A percentile compares a stretch with the other conserved stretches of the same genome.
Conservation (phyloP, 345 rosid species). For the Eucalyptus globulus region DNA sequence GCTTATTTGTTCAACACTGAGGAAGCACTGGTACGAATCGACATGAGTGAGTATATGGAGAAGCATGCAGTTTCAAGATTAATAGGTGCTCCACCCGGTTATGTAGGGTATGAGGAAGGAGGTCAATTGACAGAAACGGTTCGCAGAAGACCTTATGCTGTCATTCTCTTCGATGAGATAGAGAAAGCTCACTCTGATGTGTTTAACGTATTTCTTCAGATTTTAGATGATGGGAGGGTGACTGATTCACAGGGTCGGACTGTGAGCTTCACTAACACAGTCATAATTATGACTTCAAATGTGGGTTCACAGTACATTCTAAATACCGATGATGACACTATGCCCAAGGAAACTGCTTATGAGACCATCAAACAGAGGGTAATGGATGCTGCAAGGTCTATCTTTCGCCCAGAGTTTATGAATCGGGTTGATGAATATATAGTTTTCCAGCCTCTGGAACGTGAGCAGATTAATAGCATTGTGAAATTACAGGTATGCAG, state of each 20-base stretch:
- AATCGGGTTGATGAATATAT: conserved; percentile 97
- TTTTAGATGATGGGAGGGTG: conserved; percentile 93
- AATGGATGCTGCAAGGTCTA: conserved; percentile 93
- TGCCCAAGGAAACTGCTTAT: conserved; percentile 48
- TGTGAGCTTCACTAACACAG: conserved; percentile 88
- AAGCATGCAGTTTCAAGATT: conserved; percentile 96
- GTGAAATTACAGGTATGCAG: conserved; percentile 78
- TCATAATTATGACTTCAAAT: conserved; percentile 90
- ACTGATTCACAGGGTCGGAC: conserved; percentile 97
- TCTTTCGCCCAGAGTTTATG: conserved; percentile 98
- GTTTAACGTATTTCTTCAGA: conserved; percentile 93
- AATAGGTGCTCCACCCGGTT: conserved; percentile 99
- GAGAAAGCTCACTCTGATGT: conserved; percentile 97
- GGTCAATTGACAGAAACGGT: conserved; percentile 93
- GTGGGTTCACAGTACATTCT: conserved; percentile 91
- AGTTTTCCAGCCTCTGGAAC: conserved; percentile 95
- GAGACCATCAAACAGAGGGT: conserved; percentile 77
- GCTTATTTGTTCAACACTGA: conserved; percentile 92
- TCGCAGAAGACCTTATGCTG: conserved; percentile 90
- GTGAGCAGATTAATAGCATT: conserved; percentile 65
- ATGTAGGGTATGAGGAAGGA: conserved; percentile 97
- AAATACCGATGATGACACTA: conserved; percentile 38
- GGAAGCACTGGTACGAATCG: conserved; percentile 90
- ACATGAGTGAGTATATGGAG: conserved; percentile 99
- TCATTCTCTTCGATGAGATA: conserved; percentile 94